Evolutionary conservation across 345 rosid species (phyloP).

Genomic region (Citrus australasica): DNA sequence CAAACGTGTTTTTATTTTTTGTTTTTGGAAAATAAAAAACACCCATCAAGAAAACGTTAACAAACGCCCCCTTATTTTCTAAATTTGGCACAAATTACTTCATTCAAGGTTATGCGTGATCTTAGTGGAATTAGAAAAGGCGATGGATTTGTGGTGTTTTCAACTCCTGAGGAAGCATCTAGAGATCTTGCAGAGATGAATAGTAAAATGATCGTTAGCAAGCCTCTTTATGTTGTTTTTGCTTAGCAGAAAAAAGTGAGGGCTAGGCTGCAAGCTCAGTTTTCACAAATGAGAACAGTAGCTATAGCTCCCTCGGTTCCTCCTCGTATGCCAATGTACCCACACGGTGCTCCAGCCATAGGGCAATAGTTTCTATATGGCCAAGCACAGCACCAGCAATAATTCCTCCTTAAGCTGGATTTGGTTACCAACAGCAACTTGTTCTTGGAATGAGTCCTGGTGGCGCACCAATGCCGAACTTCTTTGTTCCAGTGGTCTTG

Average conservation of each 20-base stretch:
- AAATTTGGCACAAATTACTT: no score
- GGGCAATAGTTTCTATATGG: conserved; percentile 69
- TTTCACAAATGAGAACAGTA: conserved; percentile 64
- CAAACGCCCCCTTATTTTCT: no score
- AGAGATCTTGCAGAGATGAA: conserved; percentile 39
- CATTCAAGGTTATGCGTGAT: no score
- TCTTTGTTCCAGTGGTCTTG: conserved; percentile 61
- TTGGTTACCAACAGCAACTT: conserved; percentile 76
- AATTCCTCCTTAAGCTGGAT: conserved; percentile 63
- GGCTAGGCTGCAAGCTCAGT: conserved; percentile 67
- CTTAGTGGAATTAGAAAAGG: no score
- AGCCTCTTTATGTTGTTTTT: conserved; percentile 62
- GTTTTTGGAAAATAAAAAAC: no score
- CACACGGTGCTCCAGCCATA: conserved; percentile 60
- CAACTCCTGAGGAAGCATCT: no score
- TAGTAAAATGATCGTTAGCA: conserved; percentile 57
- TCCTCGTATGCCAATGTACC: conserved; percentile 71
- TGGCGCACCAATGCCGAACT: conserved; percentile 63
- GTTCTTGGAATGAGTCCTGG: conserved; percentile 77
- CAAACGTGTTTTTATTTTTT: no score
- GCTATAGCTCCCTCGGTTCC: conserved; percentile 52
- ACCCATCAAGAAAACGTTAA: no score
- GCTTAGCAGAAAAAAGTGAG: conserved; percentile 36
- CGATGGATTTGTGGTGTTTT: no score
- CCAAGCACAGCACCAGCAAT: conserved; percentile 67